Conservation (phyloP, 345 rosid species). For the Eutrema yunnanense region DNA sequence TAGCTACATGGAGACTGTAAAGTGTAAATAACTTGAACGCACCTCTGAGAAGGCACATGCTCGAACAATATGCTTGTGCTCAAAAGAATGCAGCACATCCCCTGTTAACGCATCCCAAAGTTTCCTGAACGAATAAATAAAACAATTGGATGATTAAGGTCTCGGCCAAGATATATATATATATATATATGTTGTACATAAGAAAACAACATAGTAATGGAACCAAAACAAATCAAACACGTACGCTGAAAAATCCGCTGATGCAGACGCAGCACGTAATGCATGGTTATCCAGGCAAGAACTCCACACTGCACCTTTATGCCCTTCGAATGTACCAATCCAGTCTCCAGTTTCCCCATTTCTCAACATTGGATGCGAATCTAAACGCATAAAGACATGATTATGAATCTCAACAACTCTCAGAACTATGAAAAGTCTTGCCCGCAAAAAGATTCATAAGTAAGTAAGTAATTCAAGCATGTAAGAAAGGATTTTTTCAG, state of each 20-base stretch:
- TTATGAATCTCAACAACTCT: background rate
- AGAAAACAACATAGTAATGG: background rate
- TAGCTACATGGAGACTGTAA: background rate
- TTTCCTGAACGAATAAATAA: slow-evolving; percentile 40
- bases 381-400: slow-evolving; percentile 30
- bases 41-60: slow-evolving; percentile 92
- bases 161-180: background rate
- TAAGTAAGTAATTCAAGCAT: background rate
- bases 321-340: slow-evolving; percentile 99
- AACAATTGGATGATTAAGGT: background rate
- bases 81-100: slow-evolving; percentile 80
- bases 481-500: background rate
- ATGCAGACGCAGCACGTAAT: slow-evolving; percentile 87
- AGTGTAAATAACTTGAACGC: background rate
- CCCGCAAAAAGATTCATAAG: background rate
- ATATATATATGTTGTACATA: background rate
- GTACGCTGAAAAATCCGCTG: slow-evolving; percentile 95
- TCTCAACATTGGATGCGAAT: slow-evolving; percentile 95
- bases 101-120: slow-evolving; percentile 92
- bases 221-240: background rate
- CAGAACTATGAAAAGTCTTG: background rate
- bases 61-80: slow-evolving; percentile 88
- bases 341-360: slow-evolving; percentile 99
- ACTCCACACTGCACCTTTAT: slow-evolving; percentile 99
- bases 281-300: slow-evolving; percentile 86